Percentiles rank a stretch among this genome's conserved stretches.
Conservation (phyloP, 2,329 filamentous ascomycete species). For the Venturia aucupariae region DNA sequence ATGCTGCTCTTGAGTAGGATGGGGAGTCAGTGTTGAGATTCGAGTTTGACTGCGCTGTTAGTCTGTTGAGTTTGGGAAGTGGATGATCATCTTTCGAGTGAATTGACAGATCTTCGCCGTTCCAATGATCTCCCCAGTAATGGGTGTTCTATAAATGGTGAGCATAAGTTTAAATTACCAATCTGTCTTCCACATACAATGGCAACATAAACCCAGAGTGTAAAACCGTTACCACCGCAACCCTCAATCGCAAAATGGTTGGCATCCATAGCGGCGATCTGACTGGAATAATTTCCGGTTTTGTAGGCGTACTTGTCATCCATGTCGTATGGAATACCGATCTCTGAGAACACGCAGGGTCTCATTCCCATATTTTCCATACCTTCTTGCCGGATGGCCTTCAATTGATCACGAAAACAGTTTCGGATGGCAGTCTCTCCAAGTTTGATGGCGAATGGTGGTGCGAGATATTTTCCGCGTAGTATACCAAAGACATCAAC, state of each 20-base stretch:
- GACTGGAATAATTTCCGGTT: slow-evolving; percentile 89
- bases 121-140: slow-evolving; percentile 87
- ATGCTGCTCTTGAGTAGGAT: slow-evolving; percentile 45
- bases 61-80: slow-evolving; percentile 42
- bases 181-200: slow-evolving; percentile 42
- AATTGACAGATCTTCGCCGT: slow-evolving; percentile 92
- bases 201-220: slow-evolving; percentile 78
- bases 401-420: slow-evolving; percentile 80
- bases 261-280: slow-evolving; percentile 86
- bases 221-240: slow-evolving; percentile 72
- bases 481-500: slow-evolving; percentile 90
- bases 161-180: slow-evolving; percentile 18
- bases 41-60: slow-evolving; percentile 40
- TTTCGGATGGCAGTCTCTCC: slow-evolving; percentile 92
- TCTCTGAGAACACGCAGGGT: slow-evolving; percentile 85
- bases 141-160: slow-evolving; percentile 60
- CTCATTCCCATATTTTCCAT: slow-evolving; percentile 80
- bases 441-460: slow-evolving; percentile 84
- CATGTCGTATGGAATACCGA: slow-evolving; percentile 98
- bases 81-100: slow-evolving; percentile 73
- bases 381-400: slow-evolving; percentile 75
- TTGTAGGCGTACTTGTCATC: slow-evolving; percentile 92
- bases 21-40: slow-evolving; percentile 42
- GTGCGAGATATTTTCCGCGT: slow-evolving; percentile 77
- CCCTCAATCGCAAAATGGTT: slow-evolving; percentile 92